A percentile compares a stretch with the other conserved stretches of the same genome.
Evolutionary conservation across 139 green algal species (phyloP).

Genomic region (Gonium pectorale): DNA sequence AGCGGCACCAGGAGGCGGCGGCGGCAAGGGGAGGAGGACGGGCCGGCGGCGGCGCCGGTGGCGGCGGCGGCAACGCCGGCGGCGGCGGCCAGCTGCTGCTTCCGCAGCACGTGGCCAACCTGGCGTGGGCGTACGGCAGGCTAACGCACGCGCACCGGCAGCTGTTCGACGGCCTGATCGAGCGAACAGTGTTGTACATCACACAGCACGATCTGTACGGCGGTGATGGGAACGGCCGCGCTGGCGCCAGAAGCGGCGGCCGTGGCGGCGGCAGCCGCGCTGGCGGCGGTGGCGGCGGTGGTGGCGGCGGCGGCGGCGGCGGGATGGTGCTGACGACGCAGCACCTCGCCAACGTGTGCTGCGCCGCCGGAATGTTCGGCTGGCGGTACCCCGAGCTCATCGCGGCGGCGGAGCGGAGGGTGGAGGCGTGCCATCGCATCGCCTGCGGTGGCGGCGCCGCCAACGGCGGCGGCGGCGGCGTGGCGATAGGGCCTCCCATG

Average conservation of each 20-base stretch:
- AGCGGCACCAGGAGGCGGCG: background rate
- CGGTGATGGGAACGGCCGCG: too few species aligned
- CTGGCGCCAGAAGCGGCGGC: background rate
- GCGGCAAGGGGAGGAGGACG: background rate
- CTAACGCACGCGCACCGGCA: conserved; percentile 32
- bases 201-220: too few species aligned
- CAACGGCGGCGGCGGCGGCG: background rate
- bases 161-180: conserved; percentile 27
- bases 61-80: background rate
- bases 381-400: conserved; percentile 21
- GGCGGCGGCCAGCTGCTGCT: conserved; percentile 2
- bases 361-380: conserved; percentile 16
- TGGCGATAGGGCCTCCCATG: too few species aligned
- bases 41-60: background rate
- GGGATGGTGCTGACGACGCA: background rate
- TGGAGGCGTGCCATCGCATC: conserved; percentile 1
- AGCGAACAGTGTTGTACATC: background rate
- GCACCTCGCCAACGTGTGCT: conserved; percentile 30
- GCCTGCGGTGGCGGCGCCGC: background rate
- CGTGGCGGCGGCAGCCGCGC: background rate
- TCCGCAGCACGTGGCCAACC: conserved; percentile 50
- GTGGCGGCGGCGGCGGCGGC: conserved; percentile 43
- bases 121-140: conserved; percentile 38
- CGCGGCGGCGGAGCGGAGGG: background rate
- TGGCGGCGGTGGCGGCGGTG: background rate